phyloP scores from a whole-genome alignment of 345 rosid genomes.

The Populus simonii region DNA sequence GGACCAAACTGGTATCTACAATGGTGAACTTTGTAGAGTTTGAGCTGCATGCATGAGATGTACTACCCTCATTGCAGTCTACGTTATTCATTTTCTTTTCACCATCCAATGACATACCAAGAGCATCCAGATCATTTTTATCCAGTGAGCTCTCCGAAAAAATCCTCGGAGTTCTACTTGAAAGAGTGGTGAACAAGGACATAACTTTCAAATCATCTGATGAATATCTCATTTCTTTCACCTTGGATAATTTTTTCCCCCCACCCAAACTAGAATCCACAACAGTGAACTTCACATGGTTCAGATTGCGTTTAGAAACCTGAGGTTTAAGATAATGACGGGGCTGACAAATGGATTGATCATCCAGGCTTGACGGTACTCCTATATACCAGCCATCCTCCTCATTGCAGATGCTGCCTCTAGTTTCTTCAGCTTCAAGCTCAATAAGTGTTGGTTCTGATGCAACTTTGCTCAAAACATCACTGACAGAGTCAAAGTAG shows the following conservation, averaged over 20 bases:
- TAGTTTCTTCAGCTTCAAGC: constrained; percentile 46
- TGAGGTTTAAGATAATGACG: constrained; percentile 60
- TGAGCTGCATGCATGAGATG: constrained; percentile 8
- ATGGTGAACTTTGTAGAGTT: constrained; percentile 40
- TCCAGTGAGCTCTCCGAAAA: constrained; percentile 20
- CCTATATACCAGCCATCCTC: constrained; percentile 29
- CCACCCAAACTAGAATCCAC: constrained; percentile 55
- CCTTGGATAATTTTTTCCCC: constrained; percentile 44
- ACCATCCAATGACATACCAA: constrained; percentile 22
- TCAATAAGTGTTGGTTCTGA: constrained; percentile 65
- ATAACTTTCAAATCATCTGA: constrained; percentile 30
- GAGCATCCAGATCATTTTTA: constrained; percentile 22
- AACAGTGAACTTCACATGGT: constrained; percentile 48
- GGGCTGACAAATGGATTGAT: constrained; percentile 30
- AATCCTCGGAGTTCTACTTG: constrained; percentile 25
- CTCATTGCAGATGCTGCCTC: constrained; percentile 23
- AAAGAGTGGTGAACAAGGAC: constrained; percentile 25
- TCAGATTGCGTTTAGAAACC: constrained; percentile 35
- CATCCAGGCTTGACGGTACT: constrained; percentile 43
- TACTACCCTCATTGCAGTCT: constrained; percentile 8
- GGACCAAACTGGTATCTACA: constrained; percentile 54
- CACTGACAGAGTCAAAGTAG: constrained; percentile 70
- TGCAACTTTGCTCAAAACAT: constrained; percentile 61
- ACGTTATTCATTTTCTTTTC: constrained; percentile 19
- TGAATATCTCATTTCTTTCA: constrained; percentile 42